A percentile compares a stretch with the other conserved stretches of the same genome.
phyloP scores from a whole-genome alignment of 108 stramenopile species.

The Asterionellopsis glacialis region DNA sequence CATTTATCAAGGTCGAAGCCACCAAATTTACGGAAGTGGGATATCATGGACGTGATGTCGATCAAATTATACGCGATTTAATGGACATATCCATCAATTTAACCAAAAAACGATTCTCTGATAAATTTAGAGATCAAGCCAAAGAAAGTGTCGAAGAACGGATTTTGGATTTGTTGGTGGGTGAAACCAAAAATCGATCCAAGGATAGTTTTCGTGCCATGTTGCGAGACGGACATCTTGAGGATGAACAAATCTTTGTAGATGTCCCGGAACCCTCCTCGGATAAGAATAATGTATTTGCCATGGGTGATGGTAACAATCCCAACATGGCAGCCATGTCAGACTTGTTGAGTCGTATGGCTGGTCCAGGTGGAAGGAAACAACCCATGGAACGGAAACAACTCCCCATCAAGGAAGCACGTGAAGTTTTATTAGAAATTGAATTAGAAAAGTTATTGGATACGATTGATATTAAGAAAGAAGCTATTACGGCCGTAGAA shows the following conservation, averaged over 20 bases:
- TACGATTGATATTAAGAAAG: constrained; percentile 85
- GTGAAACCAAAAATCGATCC: constrained; percentile 47
- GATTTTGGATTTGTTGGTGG: constrained; percentile 86
- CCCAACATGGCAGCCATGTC: constrained; percentile 69
- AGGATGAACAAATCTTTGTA: constrained; percentile 88
- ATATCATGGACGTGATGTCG: constrained; percentile 98
- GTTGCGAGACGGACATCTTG: constrained; percentile 86
- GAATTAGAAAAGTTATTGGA: constrained; percentile 93
- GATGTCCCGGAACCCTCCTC: constrained; percentile 69
- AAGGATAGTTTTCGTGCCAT: constrained; percentile 81
- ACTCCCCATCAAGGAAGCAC: constrained; percentile 85
- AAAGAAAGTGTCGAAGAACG: constrained; percentile 79
- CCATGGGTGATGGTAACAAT: constrained; percentile 33
- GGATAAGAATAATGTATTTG: constrained; percentile 19
- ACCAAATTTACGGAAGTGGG: constrained; percentile 99
- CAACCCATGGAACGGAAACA: constrained; percentile 74
- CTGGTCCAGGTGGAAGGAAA: constrained; percentile 40
- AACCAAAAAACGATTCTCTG: constrained; percentile 85
- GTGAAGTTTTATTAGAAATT: constrained; percentile 85
- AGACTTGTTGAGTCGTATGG: constrained; percentile 57
- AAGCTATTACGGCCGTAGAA: constrained; percentile 93
- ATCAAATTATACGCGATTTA: constrained; percentile 98
- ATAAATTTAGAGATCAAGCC: constrained; percentile 69
- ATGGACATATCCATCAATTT: constrained; percentile 92
- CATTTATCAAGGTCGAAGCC: constrained; percentile 99